Evolutionary conservation across 345 rosid species (phyloP).

Genomic region (Salix purpurea): DNA sequence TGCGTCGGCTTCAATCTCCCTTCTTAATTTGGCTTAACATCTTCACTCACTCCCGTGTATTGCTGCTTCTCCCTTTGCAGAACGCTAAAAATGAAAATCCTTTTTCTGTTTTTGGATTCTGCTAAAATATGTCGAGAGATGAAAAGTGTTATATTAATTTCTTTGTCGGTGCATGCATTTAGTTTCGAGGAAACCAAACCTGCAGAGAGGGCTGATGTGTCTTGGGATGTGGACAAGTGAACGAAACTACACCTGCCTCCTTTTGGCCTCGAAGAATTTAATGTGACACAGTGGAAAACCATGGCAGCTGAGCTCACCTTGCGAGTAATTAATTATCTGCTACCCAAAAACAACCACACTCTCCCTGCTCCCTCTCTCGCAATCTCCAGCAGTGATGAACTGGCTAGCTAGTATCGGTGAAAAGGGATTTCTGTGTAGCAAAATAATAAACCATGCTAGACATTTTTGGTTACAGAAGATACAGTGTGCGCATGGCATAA

Average conservation of each 20-base stretch:
- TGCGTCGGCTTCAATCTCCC: conserved; percentile 28
- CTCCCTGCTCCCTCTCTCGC: not conserved
- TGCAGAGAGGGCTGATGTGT: not conserved
- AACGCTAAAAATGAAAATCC: not conserved
- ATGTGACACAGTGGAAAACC: conserved; percentile 7
- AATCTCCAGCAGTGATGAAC: not conserved
- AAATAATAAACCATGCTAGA: not conserved
- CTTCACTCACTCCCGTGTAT: conserved; percentile 8
- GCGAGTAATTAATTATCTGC: not conserved
- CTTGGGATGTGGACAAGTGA: conserved; percentile 9
- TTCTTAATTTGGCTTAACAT: conserved; percentile 26
- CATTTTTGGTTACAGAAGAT: not conserved
- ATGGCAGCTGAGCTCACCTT: not conserved
- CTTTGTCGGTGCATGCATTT: conserved; percentile 16
- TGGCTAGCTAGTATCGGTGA: not conserved
- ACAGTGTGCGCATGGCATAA: not conserved
- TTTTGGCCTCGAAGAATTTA: not conserved
- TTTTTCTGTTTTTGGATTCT: not conserved
- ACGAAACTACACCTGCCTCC: conserved; percentile 19
- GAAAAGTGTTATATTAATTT: not conserved
- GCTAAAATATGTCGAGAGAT: not conserved
- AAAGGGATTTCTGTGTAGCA: not conserved
- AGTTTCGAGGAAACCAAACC: conserved; percentile 3
- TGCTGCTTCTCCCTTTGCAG: conserved; percentile 13
- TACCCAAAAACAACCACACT: not conserved